Percentiles rank a stretch among this genome's conserved stretches.
phyloP scores from a whole-genome alignment of 2,329 filamentous ascomycete genomes.

The Mariannaea sp. region DNA sequence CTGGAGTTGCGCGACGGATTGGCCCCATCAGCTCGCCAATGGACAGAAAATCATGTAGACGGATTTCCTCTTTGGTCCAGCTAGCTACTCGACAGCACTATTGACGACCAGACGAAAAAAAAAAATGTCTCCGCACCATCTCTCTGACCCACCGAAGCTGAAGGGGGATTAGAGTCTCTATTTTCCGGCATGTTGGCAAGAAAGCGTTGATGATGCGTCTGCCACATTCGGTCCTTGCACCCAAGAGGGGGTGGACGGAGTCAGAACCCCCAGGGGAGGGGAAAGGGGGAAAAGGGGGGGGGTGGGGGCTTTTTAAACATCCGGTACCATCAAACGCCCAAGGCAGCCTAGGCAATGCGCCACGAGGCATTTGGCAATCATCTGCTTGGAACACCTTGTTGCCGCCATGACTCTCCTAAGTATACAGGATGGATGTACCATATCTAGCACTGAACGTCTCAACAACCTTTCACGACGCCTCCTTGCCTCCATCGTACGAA shows the following conservation, averaged over 20 bases:
- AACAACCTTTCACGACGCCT: background rate
- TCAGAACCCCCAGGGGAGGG: no score
- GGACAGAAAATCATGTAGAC: constrained; percentile 28
- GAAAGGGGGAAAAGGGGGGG: no score
- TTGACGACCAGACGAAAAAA: constrained; percentile 8
- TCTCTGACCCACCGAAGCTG: constrained; percentile 20
- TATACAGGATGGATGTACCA: no score
- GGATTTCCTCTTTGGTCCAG: constrained; percentile 35
- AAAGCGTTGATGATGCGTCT: constrained; percentile 21
- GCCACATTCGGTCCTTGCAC: constrained; percentile 1
- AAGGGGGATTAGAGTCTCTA: constrained; percentile 18
- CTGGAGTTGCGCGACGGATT: constrained; percentile 23
- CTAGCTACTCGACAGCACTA: constrained; percentile 11
- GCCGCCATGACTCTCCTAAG: no score
- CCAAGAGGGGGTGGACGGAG: constrained; percentile 14
- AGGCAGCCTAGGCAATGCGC: constrained; percentile 18
- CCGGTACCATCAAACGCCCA: no score
- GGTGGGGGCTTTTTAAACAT: no score
- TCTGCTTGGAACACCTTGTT: constrained; percentile 12
- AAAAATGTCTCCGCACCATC: constrained; percentile 17
- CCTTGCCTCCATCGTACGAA: background rate
- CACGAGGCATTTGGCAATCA: constrained; percentile 21
- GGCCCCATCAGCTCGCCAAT: constrained; percentile 28
- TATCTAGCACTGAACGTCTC: no score
- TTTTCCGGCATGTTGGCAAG: constrained; percentile 21